Evolutionary conservation across 2,329 filamentous ascomycete genomes (phyloP).

Genomic region (Endocalyx cinctus): DNA sequence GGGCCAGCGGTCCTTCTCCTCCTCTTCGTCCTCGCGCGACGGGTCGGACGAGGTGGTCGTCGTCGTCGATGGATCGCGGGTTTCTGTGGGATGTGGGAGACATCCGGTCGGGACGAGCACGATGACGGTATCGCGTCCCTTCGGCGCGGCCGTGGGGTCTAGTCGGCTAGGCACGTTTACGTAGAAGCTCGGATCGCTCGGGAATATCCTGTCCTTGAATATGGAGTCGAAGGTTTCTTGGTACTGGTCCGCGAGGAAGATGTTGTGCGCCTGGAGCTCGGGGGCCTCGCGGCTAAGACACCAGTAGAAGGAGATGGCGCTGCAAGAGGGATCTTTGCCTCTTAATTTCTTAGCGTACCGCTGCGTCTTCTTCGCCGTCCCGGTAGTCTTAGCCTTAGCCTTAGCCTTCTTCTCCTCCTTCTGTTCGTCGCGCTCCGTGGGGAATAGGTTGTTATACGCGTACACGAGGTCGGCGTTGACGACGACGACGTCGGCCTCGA

Average conservation of each 20-base stretch:
- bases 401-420: no score
- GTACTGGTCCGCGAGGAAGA: conserved; percentile 72
- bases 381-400: no score
- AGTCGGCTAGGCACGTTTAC: conserved; percentile 70
- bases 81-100: conserved; percentile 57
- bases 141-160: conserved; percentile 62
- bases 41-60: conserved; percentile 26
- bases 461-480: conserved; percentile 73
- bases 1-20: no score
- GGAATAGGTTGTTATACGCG: conserved; percentile 67
- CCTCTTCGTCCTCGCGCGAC: conserved; percentile 44
- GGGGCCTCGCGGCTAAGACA: conserved; percentile 55
- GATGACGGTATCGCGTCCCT: conserved; percentile 60
- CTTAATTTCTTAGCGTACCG: conserved; percentile 34
- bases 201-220: conserved; percentile 65
- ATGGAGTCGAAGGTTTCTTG: conserved; percentile 70
- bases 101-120: conserved; percentile 71
- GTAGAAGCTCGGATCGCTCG: conserved; percentile 68
- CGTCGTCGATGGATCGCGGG: conserved; percentile 24
- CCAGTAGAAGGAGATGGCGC: conserved; percentile 76
- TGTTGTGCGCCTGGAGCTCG: conserved; percentile 67
- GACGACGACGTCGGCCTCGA: conserved; percentile 62
- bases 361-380: conserved; percentile 18
- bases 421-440: no score
- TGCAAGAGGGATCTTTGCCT: conserved; percentile 58